Conservation (phyloP, 2,329 filamentous ascomycete species). For the Neopestalotiopsis sp. region DNA sequence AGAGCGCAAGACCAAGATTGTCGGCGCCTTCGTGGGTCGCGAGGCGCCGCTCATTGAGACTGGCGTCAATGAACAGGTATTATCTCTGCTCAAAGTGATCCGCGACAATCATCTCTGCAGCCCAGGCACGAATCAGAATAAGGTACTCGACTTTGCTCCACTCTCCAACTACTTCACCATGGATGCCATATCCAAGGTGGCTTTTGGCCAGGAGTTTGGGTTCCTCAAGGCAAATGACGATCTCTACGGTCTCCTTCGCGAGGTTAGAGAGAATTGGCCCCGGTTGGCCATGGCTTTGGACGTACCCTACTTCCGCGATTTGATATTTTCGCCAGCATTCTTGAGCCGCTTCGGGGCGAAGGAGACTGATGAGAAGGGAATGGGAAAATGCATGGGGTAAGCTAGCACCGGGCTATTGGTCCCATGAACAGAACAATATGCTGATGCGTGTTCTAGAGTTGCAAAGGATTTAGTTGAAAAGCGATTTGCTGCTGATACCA, state of each 20-base stretch:
- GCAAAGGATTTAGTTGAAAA: constrained; percentile 22
- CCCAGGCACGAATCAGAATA: constrained; percentile 2
- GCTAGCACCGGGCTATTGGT: neutral
- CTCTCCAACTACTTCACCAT: constrained; percentile 27
- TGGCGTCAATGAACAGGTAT: constrained; percentile 25
- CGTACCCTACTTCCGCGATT: constrained; percentile 26
- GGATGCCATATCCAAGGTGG: constrained; percentile 32
- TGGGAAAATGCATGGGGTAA: constrained; percentile 28
- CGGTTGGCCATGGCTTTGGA: constrained; percentile 26
- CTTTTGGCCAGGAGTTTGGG: constrained; percentile 32
- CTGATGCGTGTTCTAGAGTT: constrained; percentile 18
- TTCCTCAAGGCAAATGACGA: constrained; percentile 30
- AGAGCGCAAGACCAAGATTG: constrained; percentile 29
- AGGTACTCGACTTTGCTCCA: constrained; percentile 23
- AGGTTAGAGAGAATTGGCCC: constrained; percentile 21
- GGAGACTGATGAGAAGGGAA: constrained; percentile 26
- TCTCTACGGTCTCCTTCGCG: constrained; percentile 27
- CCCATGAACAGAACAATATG: neutral
- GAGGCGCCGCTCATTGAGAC: constrained; percentile 27
- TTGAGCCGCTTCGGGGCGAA: constrained; percentile 30
- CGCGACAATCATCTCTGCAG: constrained; percentile 25
- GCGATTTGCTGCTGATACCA: constrained; percentile 18
- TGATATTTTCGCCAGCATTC: constrained; percentile 26
- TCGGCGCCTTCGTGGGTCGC: constrained; percentile 25
- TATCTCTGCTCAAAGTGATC: constrained; percentile 24